A percentile compares a stretch with the other conserved stretches of the same genome.
phyloP scores from a whole-genome alignment of 768 basidiomycete species.

The Grammothele lineata region DNA sequence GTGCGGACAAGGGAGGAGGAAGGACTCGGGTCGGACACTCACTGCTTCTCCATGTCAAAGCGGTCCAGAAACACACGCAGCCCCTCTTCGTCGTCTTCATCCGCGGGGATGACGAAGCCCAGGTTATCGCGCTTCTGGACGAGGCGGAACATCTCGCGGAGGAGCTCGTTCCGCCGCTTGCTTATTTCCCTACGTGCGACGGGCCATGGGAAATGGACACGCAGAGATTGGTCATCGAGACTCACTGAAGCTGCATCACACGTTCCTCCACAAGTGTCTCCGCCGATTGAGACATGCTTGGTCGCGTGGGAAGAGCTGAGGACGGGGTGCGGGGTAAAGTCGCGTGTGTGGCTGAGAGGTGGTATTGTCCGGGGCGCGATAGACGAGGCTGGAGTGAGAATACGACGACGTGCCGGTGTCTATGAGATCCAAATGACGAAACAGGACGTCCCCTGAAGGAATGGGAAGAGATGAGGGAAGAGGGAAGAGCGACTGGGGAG shows the following conservation, averaged over 20 bases:
- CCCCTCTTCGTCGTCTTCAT: slow-evolving; percentile 36
- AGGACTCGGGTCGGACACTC: slow-evolving; percentile 24
- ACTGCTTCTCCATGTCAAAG: slow-evolving; percentile 54
- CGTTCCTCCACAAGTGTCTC: slow-evolving; percentile 25
- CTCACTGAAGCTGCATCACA: slow-evolving; percentile 24
- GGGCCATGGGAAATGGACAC: not conserved
- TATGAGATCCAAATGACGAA: too few relatives aligned
- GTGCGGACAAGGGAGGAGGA: slow-evolving; percentile 3
- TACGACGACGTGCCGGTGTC: too few relatives aligned
- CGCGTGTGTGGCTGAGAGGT: slow-evolving; percentile 16
- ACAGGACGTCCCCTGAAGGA: too few relatives aligned
- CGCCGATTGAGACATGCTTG: slow-evolving; percentile 15
- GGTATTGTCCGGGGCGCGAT: not conserved
- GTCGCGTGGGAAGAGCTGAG: slow-evolving; percentile 2
- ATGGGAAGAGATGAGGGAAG: too few relatives aligned
- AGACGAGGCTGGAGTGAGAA: too few relatives aligned
- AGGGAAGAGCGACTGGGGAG: too few relatives aligned
- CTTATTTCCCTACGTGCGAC: slow-evolving; percentile 47
- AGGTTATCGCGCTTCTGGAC: slow-evolving; percentile 48
- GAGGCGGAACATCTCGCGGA: slow-evolving; percentile 69
- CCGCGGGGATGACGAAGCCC: slow-evolving; percentile 34
- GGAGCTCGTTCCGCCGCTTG: slow-evolving; percentile 62
- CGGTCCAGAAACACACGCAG: slow-evolving; percentile 50
- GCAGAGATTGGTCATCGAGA: not conserved
- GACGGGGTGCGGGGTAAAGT: slow-evolving; percentile 12